Base-by-base conservation (phyloP, 176 grass and related monocot genomes). In the Elymus sibiricus region DNA sequence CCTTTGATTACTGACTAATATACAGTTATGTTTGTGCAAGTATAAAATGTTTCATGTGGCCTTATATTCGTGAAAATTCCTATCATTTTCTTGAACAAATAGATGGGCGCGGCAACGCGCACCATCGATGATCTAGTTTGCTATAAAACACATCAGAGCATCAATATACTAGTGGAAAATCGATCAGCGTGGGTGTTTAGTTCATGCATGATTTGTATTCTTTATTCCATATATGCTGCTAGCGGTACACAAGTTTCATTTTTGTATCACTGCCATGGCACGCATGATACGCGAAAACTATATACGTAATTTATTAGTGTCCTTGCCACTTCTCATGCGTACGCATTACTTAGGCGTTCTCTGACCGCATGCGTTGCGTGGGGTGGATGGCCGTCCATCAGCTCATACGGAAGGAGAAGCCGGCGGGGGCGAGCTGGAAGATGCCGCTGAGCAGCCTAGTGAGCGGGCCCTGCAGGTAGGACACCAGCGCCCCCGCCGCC, bases 401-500 rank as follows among this genome's bases (percentile, higher is more conserved):
- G 58, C 13, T 68, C 55, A 25, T 79, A 66, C 63, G 60, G 86
- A 93, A 80, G 25, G 86, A 86, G 88, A 90, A 90, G 0, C 88
- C 74, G 40, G 88, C 82, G 0, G 88, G 83, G 49, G 59, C 61
- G 79, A 88, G 77, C 73, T 28, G 78, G 83, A 91, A 83, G 59
- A 88, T 61, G 64, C 79, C 78, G 25, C 59, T 76, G 59, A 91
- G 16, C 2, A 91, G 35, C 26, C 85, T 55, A 9, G 85, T 60
- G 58, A 91, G 62, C 68, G 78, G 47, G 22, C 83, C 78, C 78
- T 86, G 83, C 22, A 88, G 60, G 86, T 21, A 40, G 46, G 90
- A 91, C 2, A 81, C 86, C 9, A 91, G 82, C 24, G 26, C 56
- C 78, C 90, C 90, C 11, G 53, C 42, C n/a, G 68, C 69, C 74